Base-by-base conservation (phyloP, 2,329 filamentous ascomycete species). In the Penicillium decumbens region DNA sequence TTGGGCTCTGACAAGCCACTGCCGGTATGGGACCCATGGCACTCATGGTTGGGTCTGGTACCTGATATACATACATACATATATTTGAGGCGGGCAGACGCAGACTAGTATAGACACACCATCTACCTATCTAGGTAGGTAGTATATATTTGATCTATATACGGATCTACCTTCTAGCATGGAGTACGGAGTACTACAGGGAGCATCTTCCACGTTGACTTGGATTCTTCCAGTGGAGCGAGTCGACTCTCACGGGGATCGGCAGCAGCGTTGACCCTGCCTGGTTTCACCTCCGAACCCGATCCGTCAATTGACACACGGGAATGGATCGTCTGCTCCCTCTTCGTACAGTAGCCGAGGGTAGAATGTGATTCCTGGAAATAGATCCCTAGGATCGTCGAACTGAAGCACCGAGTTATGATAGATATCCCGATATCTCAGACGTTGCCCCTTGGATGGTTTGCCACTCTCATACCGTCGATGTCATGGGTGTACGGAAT, bases 271-370 rank as follows among this genome's bases (percentile, higher is more conserved):
- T 54, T 55, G 56, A 55, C 56, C 53, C 55, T 59, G 47, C 50
- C 50, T 48, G 47, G 53, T 59, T 64, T 61, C 62, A 59, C 56
- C 47, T 57, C 49, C 41, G 51, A 46, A 43, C 46, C 44, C 50
- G 48, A 53, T 55, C 57, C 54, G 50, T 59, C 61, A 60, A 59
- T 59, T 60, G 45, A 50, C 49, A 50, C 55, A 54, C 51, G 51
- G 56, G 54, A 62, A 65, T 64, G 59, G 63, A 28, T 54, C 58
- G 49, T 51, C 43, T 37, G 20, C 18, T 29, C 8, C 8, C 8
- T 4, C 25, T 9, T 7, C 9, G 9, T 29, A 28, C 27, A 8
- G 27, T 10, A 29, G 28, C 28, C 28, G 28, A 29, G 28, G 28
- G 8, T 6, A 28, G 28, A 29, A 29, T 29, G 28, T 40, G 38